Evolutionary conservation across 768 basidiomycete genomes (phyloP).

Genomic region (Amyloporia xantha): DNA sequence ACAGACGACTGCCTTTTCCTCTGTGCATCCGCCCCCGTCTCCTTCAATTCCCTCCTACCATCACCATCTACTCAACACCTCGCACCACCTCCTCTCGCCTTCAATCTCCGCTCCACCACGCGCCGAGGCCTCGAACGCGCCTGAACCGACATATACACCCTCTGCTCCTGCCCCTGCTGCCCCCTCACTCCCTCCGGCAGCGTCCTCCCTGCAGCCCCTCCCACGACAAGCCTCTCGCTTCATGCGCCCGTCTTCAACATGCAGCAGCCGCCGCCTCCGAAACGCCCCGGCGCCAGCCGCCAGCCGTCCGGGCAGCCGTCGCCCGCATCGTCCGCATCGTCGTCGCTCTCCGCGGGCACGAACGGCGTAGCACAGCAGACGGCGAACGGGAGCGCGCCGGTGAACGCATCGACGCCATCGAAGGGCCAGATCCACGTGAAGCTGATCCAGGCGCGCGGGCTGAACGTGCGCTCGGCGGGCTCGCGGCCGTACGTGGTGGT

Average conservation of each 20-base stretch:
- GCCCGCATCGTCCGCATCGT: constrained; percentile 20
- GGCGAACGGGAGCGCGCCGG: constrained; percentile 6
- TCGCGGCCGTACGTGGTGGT: constrained; percentile 91
- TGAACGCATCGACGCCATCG: constrained; percentile 28
- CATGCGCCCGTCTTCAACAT: constrained; percentile 84
- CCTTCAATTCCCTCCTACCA: constrained; percentile 14
- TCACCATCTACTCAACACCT: constrained; percentile 23
- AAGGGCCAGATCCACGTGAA: constrained; percentile 91
- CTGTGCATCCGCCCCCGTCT: constrained; percentile 5
- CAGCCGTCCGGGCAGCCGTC: constrained; percentile 24
- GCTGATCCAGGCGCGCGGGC: constrained; percentile 82
- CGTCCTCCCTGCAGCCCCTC: constrained; percentile 35
- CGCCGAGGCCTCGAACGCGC: constrained; percentile 9
- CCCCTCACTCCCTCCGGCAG: constrained; percentile 33
- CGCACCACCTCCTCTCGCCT: constrained; percentile 27
- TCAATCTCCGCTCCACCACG: constrained; percentile 19
- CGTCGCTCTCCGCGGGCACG: constrained; percentile 25
- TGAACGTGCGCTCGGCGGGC: constrained; percentile 60
- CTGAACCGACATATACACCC: constrained; percentile 16
- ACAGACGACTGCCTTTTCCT: neutral
- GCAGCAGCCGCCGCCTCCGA: constrained; percentile 49
- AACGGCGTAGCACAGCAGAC: constrained; percentile 2
- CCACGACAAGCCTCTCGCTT: constrained; percentile 63
- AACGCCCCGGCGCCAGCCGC: constrained; percentile 30
- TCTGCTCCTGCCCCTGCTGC: too few relatives aligned